Base-by-base conservation (phyloP, 768 basidiomycete genomes). In the Mycena indigotica region DNA sequence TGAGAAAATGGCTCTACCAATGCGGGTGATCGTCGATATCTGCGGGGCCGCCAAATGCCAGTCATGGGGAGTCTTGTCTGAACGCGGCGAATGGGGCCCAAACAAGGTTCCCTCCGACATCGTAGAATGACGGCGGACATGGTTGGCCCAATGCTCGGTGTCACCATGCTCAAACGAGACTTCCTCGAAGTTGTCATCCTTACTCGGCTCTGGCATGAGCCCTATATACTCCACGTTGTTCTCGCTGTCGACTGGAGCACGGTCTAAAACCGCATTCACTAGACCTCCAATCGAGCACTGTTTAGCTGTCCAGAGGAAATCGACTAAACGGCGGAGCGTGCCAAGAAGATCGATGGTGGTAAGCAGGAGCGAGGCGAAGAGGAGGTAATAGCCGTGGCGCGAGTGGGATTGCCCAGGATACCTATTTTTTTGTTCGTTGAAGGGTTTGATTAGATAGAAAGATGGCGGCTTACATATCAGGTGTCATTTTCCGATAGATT, bases 401-500 rank as follows among this genome's bases (percentile, higher is more conserved):
- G 58, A 24, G 25, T 63, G 62, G 15, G 28, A 48, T 19, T 52
- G 52, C 15, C 54, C 52, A 23, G 52, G 49, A 32, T 91, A 91
- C 88, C 89, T 91, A 67, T 29, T 41, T n/a, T n/a, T n/a, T n/a
- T n/a, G n/a, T n/a, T n/a, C n/a, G n/a, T n/a, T 30, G 50, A 57
- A 57, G 8, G 39, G 50, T 60, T 69, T 50, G 67, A 57, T 56
- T 44, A 57, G 58, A 46, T 50, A 44, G 39, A 56, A 60, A 24
- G 64, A 57, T 57, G 65, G 74, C 61, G 54, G 78, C 88, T 67
- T 72, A 95, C 88, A 94, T 86, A 71, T 95, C 80, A 2, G 92
- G 91, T 0, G 92, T 93, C 50, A 87, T 70, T 61, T 91, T 91
- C 41, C 78, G 78, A 72, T 98, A 97, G 23, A 91, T 68, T 2